phyloP scores from a whole-genome alignment of 2,329 filamentous ascomycete genomes.

The Aspergillus sp. region DNA sequence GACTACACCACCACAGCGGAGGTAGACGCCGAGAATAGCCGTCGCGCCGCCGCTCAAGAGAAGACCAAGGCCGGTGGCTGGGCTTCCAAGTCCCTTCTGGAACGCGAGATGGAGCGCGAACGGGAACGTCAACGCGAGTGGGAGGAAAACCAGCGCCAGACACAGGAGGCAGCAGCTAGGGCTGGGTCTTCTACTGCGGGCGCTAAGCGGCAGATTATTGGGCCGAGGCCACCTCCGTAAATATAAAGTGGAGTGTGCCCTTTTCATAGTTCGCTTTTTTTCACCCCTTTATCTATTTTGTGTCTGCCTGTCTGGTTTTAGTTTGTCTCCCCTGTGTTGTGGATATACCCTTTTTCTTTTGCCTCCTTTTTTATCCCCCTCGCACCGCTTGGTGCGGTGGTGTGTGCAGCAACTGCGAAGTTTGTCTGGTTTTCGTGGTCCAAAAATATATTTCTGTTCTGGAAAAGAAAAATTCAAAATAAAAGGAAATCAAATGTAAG shows the following conservation, averaged over 20 bases:
- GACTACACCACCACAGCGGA: constrained; percentile 57
- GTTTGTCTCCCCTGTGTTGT: no score
- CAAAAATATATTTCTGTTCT: no score
- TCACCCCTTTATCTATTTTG: no score
- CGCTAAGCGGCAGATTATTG: constrained; percentile 62
- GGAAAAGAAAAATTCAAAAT: no score
- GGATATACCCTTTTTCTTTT: no score
- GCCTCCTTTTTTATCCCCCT: no score
- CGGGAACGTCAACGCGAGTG: constrained; percentile 65
- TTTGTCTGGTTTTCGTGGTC: no score
- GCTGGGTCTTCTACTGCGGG: constrained; percentile 51
- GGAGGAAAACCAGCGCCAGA: constrained; percentile 61
- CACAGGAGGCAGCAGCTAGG: constrained; percentile 48
- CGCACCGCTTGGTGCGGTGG: no score
- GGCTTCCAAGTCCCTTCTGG: constrained; percentile 64
- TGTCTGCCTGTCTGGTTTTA: no score
- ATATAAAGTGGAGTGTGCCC: background rate
- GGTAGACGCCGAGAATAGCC: constrained; percentile 57
- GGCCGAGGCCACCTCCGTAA: constrained; percentile 55
- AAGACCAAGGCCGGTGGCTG: constrained; percentile 62
- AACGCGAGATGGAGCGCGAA: constrained; percentile 68
- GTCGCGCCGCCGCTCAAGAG: constrained; percentile 56
- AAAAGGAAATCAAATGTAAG: no score
- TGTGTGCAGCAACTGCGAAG: no score
- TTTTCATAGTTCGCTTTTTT: no score